A percentile compares a stretch with the other conserved stretches of the same genome.
These are phyloP conservation scores for Cercospora sp. DNA, from an alignment of 2,329 filamentous ascomycete genomes.

Conservation along the genomic window DNA sequence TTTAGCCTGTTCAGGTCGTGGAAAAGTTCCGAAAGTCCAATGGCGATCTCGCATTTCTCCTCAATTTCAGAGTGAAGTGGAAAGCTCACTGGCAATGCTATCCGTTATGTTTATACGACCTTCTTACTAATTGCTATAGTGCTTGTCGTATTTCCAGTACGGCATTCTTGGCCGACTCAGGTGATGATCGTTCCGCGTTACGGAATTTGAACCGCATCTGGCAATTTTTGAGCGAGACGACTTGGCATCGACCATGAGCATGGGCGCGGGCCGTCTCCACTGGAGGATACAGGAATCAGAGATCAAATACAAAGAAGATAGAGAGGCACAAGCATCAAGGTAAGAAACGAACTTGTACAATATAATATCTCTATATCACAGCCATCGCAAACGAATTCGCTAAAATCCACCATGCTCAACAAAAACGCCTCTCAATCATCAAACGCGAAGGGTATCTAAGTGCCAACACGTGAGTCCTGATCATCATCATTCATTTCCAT, in stretches of 20 bases:
- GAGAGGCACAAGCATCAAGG: not conserved
- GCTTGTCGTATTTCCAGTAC: not conserved
- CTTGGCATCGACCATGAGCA: not conserved
- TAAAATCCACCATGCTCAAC: not conserved
- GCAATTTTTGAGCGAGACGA: not conserved
- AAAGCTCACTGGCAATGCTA: not conserved
- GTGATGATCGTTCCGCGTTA: not conserved
- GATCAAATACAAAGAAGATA: too few species aligned
- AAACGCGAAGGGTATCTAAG: constrained; percentile 1
- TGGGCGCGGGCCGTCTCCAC: not conserved
- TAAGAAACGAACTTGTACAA: not conserved
- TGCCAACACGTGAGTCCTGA: not conserved
- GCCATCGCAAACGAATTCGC: not conserved
- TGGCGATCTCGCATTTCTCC: not conserved
- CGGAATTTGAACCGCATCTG: not conserved
- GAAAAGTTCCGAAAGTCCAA: not conserved
- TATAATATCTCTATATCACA: constrained; percentile 9
- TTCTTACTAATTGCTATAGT: not conserved
- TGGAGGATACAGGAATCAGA: not conserved
- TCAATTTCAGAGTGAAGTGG: not conserved
- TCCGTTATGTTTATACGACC: not conserved
- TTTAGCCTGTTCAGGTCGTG: not conserved
- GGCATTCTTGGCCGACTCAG: not conserved
- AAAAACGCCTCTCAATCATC: constrained; percentile 4
- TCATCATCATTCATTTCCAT: not conserved